Conservation (phyloP, 179 eudicot species). For the Carnegiea gigantea region DNA sequence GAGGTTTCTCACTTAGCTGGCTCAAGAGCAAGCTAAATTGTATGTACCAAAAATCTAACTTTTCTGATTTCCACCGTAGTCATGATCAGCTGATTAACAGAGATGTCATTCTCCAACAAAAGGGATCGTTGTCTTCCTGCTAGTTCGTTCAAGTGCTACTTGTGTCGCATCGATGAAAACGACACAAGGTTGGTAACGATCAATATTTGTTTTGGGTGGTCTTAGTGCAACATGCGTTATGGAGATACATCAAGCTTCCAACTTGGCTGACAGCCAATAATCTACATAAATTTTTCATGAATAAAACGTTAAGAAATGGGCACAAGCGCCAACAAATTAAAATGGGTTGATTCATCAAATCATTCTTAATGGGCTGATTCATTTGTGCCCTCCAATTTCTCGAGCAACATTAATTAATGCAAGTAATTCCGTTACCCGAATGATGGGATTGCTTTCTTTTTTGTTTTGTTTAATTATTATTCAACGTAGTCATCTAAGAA, state of each 20-base stretch:
- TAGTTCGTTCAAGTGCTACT: not conserved
- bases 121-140: not conserved
- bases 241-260: not conserved
- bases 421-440: not conserved
- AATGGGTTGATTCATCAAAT: not conserved
- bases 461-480: too few relatives aligned
- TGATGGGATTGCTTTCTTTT: not conserved
- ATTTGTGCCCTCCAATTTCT: not conserved
- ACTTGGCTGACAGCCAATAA: not conserved
- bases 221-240: not conserved
- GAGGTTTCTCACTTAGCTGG: too few relatives aligned
- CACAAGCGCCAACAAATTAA: not conserved
- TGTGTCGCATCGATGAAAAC: not conserved
- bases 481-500: too few relatives aligned
- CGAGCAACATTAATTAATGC: not conserved
- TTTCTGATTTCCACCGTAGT: too few relatives aligned
- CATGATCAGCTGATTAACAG: not conserved
- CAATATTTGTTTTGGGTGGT: not conserved
- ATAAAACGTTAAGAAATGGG: not conserved
- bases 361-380: not conserved
- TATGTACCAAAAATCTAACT: too few relatives aligned
- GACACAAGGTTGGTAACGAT: not conserved
- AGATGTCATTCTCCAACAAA: not conserved
- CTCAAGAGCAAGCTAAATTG: too few relatives aligned
- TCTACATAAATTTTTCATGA: not conserved